Conservation (phyloP, 768 basidiomycete species). For the Kwoniella pini region DNA sequence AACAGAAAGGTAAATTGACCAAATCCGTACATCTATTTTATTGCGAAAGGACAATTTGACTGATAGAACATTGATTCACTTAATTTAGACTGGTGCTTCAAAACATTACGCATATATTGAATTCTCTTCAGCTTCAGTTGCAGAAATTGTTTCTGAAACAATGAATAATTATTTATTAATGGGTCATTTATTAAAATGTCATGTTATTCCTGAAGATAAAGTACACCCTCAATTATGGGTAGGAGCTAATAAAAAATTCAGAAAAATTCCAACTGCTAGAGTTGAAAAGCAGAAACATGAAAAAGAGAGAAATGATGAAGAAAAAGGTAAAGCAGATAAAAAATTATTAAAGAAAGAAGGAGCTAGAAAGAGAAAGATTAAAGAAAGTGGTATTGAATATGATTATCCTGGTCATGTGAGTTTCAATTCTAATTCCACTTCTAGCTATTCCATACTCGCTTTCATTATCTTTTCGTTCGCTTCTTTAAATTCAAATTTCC, state of each 20-base stretch:
- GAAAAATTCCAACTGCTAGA: slow-evolving; percentile 70
- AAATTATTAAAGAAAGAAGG: slow-evolving; percentile 75
- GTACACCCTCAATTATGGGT: slow-evolving; percentile 94
- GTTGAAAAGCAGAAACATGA: slow-evolving; percentile 74
- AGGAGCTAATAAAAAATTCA: slow-evolving; percentile 93
- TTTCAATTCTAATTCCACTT: slow-evolving; percentile 25
- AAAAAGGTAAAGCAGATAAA: slow-evolving; percentile 66
- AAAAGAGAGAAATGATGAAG: slow-evolving; percentile 73
- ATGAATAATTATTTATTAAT: slow-evolving; percentile 98
- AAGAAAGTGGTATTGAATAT: slow-evolving; percentile 80
- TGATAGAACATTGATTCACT: neutral
- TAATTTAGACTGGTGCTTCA: slow-evolving; percentile 77
- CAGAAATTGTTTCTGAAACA: slow-evolving; percentile 92
- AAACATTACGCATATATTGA: slow-evolving; percentile 98
- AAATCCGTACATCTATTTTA: too few relatives aligned
- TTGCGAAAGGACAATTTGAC: too few relatives aligned
- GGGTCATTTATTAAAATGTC: slow-evolving; percentile 91
- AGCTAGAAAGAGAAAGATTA: slow-evolving; percentile 74
- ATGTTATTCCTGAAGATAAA: slow-evolving; percentile 77
- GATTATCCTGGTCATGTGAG: slow-evolving; percentile 83
- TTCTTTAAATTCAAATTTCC: too few relatives aligned
- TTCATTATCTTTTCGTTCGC: too few relatives aligned
- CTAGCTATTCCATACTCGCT: too few relatives aligned
- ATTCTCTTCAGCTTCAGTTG: slow-evolving; percentile 83
- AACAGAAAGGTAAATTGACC: slow-evolving; percentile 78